Evolutionary conservation across 306 rosid species (phyloP).

Genomic region (Prunus salicina): DNA sequence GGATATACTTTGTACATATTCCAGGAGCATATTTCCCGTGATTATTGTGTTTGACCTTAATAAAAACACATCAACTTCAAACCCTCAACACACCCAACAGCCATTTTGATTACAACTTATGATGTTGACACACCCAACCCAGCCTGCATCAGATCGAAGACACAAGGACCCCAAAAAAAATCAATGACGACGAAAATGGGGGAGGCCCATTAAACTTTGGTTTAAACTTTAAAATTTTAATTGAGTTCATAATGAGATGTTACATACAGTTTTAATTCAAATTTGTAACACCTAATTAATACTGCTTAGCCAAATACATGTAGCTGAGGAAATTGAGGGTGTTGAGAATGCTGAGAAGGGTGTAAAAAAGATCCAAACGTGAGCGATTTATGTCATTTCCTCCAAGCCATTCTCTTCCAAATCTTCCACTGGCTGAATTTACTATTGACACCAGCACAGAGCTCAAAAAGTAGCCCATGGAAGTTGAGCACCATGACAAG

Average conservation of each 20-base stretch:
- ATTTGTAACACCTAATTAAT: slow-evolving; percentile 7
- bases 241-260: background rate
- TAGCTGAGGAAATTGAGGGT: slow-evolving; percentile 29
- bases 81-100: background rate
- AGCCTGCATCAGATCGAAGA: background rate
- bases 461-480: slow-evolving; percentile 39
- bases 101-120: background rate
- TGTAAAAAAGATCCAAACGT: slow-evolving; percentile 42
- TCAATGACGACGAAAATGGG: background rate
- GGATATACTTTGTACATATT: background rate
- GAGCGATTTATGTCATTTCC: slow-evolving; percentile 29
- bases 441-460: slow-evolving; percentile 28
- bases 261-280: background rate
- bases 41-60: background rate
- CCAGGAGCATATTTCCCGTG: background rate
- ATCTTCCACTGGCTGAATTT: slow-evolving; percentile 29
- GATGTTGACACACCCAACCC: background rate
- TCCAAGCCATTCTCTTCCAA: slow-evolving; percentile 35
- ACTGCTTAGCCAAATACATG: slow-evolving; percentile 34
- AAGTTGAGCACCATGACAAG: slow-evolving; percentile 36
- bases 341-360: slow-evolving; percentile 34
- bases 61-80: background rate
- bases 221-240: background rate
- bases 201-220: background rate
- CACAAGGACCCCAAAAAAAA: background rate